phyloP scores from a whole-genome alignment of 768 basidiomycete species.

The Rhizopogon sp. region DNA sequence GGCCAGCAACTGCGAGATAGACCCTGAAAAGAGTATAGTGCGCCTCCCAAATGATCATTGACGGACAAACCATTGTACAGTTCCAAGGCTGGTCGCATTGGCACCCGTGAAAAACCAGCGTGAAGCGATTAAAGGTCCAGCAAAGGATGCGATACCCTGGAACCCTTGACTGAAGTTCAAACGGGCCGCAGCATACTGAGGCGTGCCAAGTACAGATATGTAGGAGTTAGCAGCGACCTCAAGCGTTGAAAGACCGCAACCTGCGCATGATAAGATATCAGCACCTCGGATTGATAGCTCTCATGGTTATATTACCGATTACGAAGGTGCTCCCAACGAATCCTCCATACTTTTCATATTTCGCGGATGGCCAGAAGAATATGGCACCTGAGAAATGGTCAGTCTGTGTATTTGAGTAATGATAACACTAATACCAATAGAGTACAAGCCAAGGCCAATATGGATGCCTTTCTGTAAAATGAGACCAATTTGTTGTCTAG shows the following conservation, averaged over 20 bases:
- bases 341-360: slow-evolving; percentile 60
- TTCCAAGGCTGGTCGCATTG: slow-evolving; percentile 57
- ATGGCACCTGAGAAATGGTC: slow-evolving; percentile 46
- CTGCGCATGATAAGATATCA: slow-evolving; percentile 10
- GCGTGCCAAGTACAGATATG: slow-evolving; percentile 62
- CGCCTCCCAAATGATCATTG: not conserved
- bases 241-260: slow-evolving; percentile 61
- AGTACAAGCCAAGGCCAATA: slow-evolving; percentile 53
- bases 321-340: slow-evolving; percentile 74
- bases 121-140: slow-evolving; percentile 70
- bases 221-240: slow-evolving; percentile 82
- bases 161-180: slow-evolving; percentile 80
- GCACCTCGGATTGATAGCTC: not conserved
- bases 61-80: slow-evolving; percentile 53
- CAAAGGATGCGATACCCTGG: slow-evolving; percentile 71
- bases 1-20: slow-evolving; percentile 58
- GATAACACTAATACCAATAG: slow-evolving; percentile 34
- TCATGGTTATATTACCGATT: slow-evolving; percentile 37
- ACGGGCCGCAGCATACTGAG: slow-evolving; percentile 67
- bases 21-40: slow-evolving; percentile 36
- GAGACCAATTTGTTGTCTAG: not conserved
- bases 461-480: slow-evolving; percentile 51
- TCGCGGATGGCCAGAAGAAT: slow-evolving; percentile 77
- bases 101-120: slow-evolving; percentile 68
- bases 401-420: not conserved